Evolutionary conservation across 2,329 filamentous ascomycete species (phyloP), one percentile per base, ranked within the genome.

Genomic region (Pseudogymnoascus sp.): DNA sequence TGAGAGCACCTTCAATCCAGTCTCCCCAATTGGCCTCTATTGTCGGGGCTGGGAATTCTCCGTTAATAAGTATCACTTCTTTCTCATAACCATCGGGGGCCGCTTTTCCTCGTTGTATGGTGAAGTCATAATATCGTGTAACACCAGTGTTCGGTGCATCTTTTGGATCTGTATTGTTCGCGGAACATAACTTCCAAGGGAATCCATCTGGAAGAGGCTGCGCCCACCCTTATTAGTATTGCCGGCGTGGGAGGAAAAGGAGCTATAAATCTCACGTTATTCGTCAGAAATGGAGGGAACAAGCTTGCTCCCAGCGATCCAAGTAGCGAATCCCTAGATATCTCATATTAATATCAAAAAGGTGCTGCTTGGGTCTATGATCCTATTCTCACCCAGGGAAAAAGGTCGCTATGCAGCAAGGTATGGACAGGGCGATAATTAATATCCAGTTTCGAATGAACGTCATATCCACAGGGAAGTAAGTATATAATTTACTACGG

Each of bases 121-220:
- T 72, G 12, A 74, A 72, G 38, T 74, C 69, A 63, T 75, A 76
- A 12, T 71, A 56, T 18, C 71, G 67, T 37, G 73, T 75, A 1
- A 77, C 74, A 21, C 78, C 76, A 5, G 77, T 79, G 34, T 74
- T 70, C 0, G 77, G 77, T n/a, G 69, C 67, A 14, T 70, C 64
- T 4, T 72, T 73, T 50, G 76, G 76, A 53, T 78, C 74, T 5
- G 69, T 80, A 3, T 70, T 69, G 5, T 70, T 70, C 34, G 77
- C 71, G 16, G 75, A 77, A 46, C 75, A 71, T 4, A 68, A 70
- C 25, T 81, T 82, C 84, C 84, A 86, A 1, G 84, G 83, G 59
- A 70, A 78, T 3, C 80, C 80, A 65, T 78, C 75, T 0, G 79
- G 78, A 1, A 80, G 69, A 18, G 81, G 79, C 50, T 56, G n/a